A percentile compares a stretch with the other conserved stretches of the same genome.
phyloP scores from a whole-genome alignment of 306 rosid species.

The Comarum palustre region DNA sequence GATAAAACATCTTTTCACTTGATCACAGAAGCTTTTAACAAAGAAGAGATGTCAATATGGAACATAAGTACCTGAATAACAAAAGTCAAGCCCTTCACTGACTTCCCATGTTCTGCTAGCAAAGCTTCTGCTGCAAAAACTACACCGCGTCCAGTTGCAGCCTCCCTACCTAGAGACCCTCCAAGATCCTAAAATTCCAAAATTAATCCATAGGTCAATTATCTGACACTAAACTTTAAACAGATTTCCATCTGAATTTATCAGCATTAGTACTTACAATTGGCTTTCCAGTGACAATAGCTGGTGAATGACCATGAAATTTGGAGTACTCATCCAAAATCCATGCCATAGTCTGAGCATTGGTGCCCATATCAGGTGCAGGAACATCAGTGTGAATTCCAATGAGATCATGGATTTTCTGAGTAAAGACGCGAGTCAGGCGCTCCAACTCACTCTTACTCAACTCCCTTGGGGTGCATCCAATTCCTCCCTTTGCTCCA shows the following conservation, averaged over 20 bases:
- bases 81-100: conserved; percentile 44
- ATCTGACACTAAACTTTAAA: neutral
- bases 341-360: conserved; percentile 70
- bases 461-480: conserved; percentile 52
- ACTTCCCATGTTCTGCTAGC: conserved; percentile 57
- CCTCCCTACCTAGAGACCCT: conserved; percentile 64
- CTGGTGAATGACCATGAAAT: conserved; percentile 65
- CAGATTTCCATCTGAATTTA: neutral
- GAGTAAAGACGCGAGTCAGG: conserved; percentile 61
- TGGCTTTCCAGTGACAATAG: conserved; percentile 66
- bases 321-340: conserved; percentile 68
- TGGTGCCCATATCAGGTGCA: conserved; percentile 70
- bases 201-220: neutral
- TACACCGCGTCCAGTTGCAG: conserved; percentile 67
- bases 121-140: conserved; percentile 58
- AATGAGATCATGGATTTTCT: conserved; percentile 59
- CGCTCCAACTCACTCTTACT: conserved; percentile 57
- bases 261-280: conserved; percentile 32
- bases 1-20: neutral
- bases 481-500: conserved; percentile 72
- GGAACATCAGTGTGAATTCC: conserved; percentile 64
- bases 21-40: neutral
- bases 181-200: conserved; percentile 47
- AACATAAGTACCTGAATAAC: conserved; percentile 47
- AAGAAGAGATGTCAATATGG: neutral